A percentile compares a stretch with the other conserved stretches of the same genome.
Evolutionary conservation across 139 green algal genomes (phyloP).

Genomic region (Axilococcus clingmanii): DNA sequence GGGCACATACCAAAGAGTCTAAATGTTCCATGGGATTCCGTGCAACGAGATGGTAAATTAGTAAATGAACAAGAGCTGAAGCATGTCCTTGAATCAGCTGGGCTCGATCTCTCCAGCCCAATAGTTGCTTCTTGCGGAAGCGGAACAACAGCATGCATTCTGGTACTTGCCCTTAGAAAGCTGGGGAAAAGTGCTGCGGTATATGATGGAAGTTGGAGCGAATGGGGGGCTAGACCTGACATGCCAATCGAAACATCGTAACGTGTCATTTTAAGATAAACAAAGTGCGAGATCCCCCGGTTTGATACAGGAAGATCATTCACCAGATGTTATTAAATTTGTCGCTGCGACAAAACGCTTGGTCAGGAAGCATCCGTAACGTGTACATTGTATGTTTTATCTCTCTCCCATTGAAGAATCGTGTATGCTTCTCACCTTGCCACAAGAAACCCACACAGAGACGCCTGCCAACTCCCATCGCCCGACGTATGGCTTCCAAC

Average conservation of each 20-base stretch:
- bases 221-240: constrained; percentile 64
- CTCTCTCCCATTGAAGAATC: too few species aligned
- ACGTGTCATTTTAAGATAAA: too few species aligned
- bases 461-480: background rate
- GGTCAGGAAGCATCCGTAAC: too few species aligned
- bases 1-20: constrained; percentile 79
- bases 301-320: too few species aligned
- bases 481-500: constrained; percentile 1
- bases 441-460: background rate
- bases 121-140: constrained; percentile 74
- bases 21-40: constrained; percentile 69
- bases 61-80: constrained; percentile 46
- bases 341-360: too few species aligned
- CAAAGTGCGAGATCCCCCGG: too few species aligned
- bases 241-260: constrained; percentile 13
- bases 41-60: constrained; percentile 41
- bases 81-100: constrained; percentile 45
- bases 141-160: constrained; percentile 83
- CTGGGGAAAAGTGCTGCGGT: constrained; percentile 34
- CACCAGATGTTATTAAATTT: too few species aligned
- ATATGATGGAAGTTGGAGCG: constrained; percentile 94
- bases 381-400: too few species aligned
- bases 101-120: constrained; percentile 40
- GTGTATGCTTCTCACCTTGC: background rate
- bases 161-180: constrained; percentile 64